Base-by-base conservation (phyloP, 805 yeast species). In the Myxozyma udenii region DNA sequence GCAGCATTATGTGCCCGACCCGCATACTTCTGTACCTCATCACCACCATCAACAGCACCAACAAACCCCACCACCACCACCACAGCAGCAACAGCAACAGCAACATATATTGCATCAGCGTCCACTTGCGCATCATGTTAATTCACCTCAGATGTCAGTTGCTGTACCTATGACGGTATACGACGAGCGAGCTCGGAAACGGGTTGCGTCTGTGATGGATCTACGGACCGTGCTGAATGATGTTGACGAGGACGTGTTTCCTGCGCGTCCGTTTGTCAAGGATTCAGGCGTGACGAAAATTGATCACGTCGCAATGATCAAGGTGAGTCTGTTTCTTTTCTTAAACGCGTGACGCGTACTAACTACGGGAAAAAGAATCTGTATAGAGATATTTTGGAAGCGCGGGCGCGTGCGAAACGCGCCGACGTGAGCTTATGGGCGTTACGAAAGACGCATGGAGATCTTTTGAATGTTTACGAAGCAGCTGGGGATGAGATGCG, bases 121-220 rank as follows among this genome's bases (percentile, higher is more conserved):
- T 9, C 33, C 33, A 7, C 21, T 14, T 12, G n/a, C 21, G 9
- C 40, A 36, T 7, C 18, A 6, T 36, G 18, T 18, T 14, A 12
- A n/a, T 14, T 36, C 21, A n/a, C 33, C n/a, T n/a, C n/a, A n/a
- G n/a, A n/a, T n/a, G n/a, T 19, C 19, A 37, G 5, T 11, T 3
- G 19, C 19, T 4, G 19, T 3, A 37, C 41, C 41, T 14, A 28
- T 14, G 14, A 28, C 33, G 33, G 23, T 19, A 7, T 36, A 30
- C 22, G 41, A 43, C 14, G 26, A 21, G 18, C 41, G 24, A 42
- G 46, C 46, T 18, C 42, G 23, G 36, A 50, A 50, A 38, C 50
- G 54, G 30, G 50, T 43, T 33, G 50, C 47, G 32, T 46, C 54
- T 9, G 50, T 50, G 14, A 50, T 50, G 54, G 54, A 51, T 43